Percentiles rank a stretch among this genome's conserved stretches.
Evolutionary conservation across 1,284 basidiomycete genomes (phyloP).

Genomic region (Leccinum huronense): DNA sequence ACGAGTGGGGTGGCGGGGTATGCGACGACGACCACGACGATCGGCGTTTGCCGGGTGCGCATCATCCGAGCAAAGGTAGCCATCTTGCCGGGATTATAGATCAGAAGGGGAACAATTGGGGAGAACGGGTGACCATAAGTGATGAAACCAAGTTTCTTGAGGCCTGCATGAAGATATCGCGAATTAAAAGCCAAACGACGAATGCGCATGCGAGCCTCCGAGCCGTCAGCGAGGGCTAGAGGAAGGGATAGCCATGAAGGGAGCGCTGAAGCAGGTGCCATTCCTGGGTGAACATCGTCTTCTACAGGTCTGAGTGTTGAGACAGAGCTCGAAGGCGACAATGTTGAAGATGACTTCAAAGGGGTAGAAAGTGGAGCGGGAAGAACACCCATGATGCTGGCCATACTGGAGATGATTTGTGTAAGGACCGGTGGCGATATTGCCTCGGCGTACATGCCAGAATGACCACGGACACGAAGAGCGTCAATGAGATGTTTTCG

Average conservation of each 20-base stretch:
- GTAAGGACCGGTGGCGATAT: constrained; percentile 90
- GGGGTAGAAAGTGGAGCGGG: constrained; percentile 46
- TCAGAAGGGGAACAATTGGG: constrained; percentile 89
- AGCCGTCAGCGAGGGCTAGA: constrained; percentile 68
- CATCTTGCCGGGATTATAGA: constrained; percentile 96
- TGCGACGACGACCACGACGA: constrained; percentile 86
- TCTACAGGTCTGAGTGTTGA: constrained; percentile 32
- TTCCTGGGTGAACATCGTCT: constrained; percentile 58
- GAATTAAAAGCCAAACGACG: constrained; percentile 93
- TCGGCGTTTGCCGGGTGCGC: constrained; percentile 76
- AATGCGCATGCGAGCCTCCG: constrained; percentile 81
- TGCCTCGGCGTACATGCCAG: constrained; percentile 86
- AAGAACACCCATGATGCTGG: constrained; percentile 91
- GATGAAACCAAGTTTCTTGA: constrained; percentile 95
- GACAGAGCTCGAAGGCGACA: constrained; percentile 35
- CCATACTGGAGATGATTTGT: constrained; percentile 92
- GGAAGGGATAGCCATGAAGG: constrained; percentile 76
- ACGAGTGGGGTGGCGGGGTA: constrained; percentile 94
- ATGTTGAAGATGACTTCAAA: constrained; percentile 18
- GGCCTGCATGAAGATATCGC: constrained; percentile 84
- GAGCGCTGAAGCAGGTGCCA: constrained; percentile 58
- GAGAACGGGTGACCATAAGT: constrained; percentile 91
- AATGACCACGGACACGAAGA: constrained; percentile 81
- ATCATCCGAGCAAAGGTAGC: constrained; percentile 86
- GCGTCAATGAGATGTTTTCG: constrained; percentile 78